Evolutionary conservation across 2,329 filamentous ascomycete species (phyloP).

Genomic region (Xylaria multiplex): DNA sequence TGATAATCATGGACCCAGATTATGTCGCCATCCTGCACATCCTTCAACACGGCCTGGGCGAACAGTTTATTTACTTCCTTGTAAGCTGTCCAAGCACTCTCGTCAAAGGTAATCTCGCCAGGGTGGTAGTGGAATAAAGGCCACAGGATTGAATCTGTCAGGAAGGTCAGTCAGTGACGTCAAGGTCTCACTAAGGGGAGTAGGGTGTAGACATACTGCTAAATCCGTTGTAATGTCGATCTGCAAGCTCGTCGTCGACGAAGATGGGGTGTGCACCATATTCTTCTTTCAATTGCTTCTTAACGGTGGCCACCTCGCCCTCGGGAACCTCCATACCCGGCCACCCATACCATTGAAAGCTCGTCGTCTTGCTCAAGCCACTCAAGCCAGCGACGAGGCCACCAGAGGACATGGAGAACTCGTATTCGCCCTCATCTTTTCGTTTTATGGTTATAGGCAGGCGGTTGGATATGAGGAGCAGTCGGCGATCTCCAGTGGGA

Average conservation of each 20-base stretch:
- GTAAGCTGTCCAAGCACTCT: slow-evolving; percentile 93
- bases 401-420: slow-evolving; percentile 96
- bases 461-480: slow-evolving; percentile 92
- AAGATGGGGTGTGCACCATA: slow-evolving; percentile 93
- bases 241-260: slow-evolving; percentile 90
- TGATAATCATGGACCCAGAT: slow-evolving; percentile 99
- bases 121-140: slow-evolving; percentile 99
- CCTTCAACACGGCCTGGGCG: slow-evolving; percentile 84
- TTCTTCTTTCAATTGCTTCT: slow-evolving; percentile 82
- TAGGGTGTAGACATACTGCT: slow-evolving; percentile 72
- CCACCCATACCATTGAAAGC: slow-evolving; percentile 99
- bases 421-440: slow-evolving; percentile 88
- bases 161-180: slow-evolving; percentile 21
- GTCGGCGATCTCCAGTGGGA: slow-evolving; percentile 51
- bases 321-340: slow-evolving; percentile 92
- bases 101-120: slow-evolving; percentile 97
- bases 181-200: slow-evolving; percentile 13
- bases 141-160: slow-evolving; percentile 92
- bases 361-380: slow-evolving; percentile 89
- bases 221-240: slow-evolving; percentile 97
- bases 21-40: slow-evolving; percentile 91
- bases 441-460: slow-evolving; percentile 97
- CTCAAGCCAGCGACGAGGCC: slow-evolving; percentile 94
- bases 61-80: slow-evolving; percentile 92
- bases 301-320: slow-evolving; percentile 78